Evolutionary conservation across 192 early-diverging fungal genomes (phyloP).

Genomic region (Backusella circina): DNA sequence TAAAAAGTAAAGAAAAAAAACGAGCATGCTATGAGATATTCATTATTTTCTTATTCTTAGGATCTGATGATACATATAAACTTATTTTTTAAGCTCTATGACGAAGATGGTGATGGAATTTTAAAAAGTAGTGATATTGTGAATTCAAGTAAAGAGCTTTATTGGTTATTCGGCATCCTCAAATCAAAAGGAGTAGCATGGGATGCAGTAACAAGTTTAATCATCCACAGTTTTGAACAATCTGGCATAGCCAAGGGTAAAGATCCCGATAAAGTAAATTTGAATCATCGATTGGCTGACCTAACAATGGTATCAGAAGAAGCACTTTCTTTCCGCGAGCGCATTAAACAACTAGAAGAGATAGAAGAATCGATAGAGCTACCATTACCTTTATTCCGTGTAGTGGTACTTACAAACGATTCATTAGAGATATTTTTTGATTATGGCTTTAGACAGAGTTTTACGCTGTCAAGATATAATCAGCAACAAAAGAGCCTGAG

Average conservation of each 20-base stretch:
- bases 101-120: slow-evolving; percentile 57
- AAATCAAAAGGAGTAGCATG: slow-evolving; percentile 56
- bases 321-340: neutral
- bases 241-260: slow-evolving; percentile 15
- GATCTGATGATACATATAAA: slow-evolving; percentile 77
- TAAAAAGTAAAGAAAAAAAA: slow-evolving; percentile 11
- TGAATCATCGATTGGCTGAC: slow-evolving; percentile 8
- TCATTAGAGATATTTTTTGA: slow-evolving; percentile 83
- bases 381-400: slow-evolving; percentile 23
- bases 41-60: slow-evolving; percentile 31
- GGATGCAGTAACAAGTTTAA: slow-evolving; percentile 19
- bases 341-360: slow-evolving; percentile 8
- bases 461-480: slow-evolving; percentile 53
- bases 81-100: slow-evolving; percentile 83
- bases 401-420: slow-evolving; percentile 84
- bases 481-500: slow-evolving; percentile 49
- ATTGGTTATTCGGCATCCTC: slow-evolving; percentile 65
- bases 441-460: slow-evolving; percentile 52
- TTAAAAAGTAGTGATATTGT: slow-evolving; percentile 78
- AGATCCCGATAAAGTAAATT: neutral
- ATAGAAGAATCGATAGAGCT: too few relatives aligned
- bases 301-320: slow-evolving; percentile 3
- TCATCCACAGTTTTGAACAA: slow-evolving; percentile 18
- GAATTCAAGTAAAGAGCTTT: slow-evolving; percentile 78
- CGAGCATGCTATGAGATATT: neutral